Evolutionary conservation across 116 monocot genomes (phyloP).

Genomic region (Dioscorea cayenensis): DNA sequence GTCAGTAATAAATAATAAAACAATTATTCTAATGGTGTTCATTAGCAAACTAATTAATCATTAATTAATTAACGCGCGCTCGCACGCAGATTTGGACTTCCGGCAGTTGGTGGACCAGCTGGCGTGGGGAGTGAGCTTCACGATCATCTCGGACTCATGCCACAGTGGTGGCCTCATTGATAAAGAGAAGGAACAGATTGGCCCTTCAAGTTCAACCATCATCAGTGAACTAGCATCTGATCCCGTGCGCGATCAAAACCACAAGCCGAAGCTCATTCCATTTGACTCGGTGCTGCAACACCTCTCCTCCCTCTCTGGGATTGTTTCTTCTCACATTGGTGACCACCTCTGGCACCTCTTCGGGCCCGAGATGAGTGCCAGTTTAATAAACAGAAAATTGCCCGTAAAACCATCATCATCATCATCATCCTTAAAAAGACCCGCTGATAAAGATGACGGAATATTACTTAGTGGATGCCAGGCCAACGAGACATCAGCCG

Average conservation of each 20-base stretch:
- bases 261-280: conserved; percentile 28
- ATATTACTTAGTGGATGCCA: conserved; percentile 86
- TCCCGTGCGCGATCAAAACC: not conserved
- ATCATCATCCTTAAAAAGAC: not conserved
- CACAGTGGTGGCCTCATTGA: conserved; percentile 94
- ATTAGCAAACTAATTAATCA: too few species aligned
- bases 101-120: conserved; percentile 56
- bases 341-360: conserved; percentile 59
- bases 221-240: not conserved
- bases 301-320: conserved; percentile 43
- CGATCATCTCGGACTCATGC: conserved; percentile 90
- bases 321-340: conserved; percentile 44
- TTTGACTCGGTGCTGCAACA: conserved; percentile 36
- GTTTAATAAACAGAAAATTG: conserved; percentile 7
- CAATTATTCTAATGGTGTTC: too few species aligned
- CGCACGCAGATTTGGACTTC: conserved; percentile 64
- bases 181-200: conserved; percentile 86
- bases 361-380: conserved; percentile 41
- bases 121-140: conserved; percentile 45
- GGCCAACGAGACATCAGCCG: conserved; percentile 68
- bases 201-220: conserved; percentile 23
- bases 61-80: not conserved
- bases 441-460: conserved; percentile 21
- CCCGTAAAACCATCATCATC: too few species aligned
- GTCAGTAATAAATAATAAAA: too few species aligned